Evolutionary conservation across 768 basidiomycete genomes (phyloP), one percentile per base, ranked within the genome.

Genomic region (Leucosporidium creatinivorum): DNA sequence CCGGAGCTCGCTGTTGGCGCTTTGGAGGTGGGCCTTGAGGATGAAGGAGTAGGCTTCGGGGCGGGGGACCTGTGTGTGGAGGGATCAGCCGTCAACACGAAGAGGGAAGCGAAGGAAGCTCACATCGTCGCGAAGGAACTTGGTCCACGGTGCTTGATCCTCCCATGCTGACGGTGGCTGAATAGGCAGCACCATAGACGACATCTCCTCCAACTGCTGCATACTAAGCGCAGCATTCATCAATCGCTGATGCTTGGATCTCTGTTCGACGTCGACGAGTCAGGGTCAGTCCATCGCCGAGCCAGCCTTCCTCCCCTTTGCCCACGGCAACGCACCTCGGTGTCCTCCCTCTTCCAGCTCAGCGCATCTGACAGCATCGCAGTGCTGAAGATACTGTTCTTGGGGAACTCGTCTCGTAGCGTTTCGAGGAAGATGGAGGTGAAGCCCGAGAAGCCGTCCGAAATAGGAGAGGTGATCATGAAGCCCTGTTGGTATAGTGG

Each of bases 401-500:
- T 72, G 26, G 61, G 50, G n/a, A 67, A 69, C 51, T 72, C 70
- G 65, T 72, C 70, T 5, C 70, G 50, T 9, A 72, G 18, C 17
- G 39, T 52, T 25, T 72, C 67, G 54, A 72, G 65, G 30, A 72
- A 63, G 15, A 33, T 15, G 4, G 62, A 48, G 6, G 70, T 61
- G 33, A 72, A 63, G 5, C 70, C 70, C 7, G 62, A 60, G 60
- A 67, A 72, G 8, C 59, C 70, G 54, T 61, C 49, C 33, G 70
- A 61, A 23, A 67, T 51, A 0, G 65, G 21, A 1, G 67, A 50
- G 10, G 48, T 55, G 25, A 72, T 48, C 51, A 72, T 63, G 60
- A 63, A 72, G 30, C 70, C 70, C 70, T 72, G 39, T 18, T 6
- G 8, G n/a, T 7, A n/a, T 10, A 13, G 26, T 15, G 19, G 2